Evolutionary conservation across 495 filamentous ascomycete genomes (phyloP), one percentile per base, ranked within the genome.

Genomic region (Aspergillus olivimuriae): DNA sequence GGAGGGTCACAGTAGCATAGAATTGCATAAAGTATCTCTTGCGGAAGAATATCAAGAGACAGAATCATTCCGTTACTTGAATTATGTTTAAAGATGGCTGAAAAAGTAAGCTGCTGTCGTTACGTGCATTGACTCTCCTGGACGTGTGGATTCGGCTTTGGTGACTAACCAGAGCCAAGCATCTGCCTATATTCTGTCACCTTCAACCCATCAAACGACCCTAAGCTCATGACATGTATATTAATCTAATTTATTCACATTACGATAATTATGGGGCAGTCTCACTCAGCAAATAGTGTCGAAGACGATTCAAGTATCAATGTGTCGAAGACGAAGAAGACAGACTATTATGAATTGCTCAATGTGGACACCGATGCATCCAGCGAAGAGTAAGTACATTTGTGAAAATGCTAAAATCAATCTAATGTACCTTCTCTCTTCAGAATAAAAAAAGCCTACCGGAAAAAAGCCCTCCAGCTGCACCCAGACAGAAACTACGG

Each of bases 401-500:
- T n/a, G n/a, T n/a, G n/a, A n/a, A n/a, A n/a, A n/a, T n/a, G n/a
- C n/a, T n/a, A n/a, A n/a, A n/a, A n/a, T n/a, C n/a, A n/a, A n/a
- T n/a, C n/a, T n/a, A n/a, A n/a, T n/a, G n/a, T n/a, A n/a, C n/a
- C n/a, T n/a, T n/a, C n/a, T n/a, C n/a, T n/a, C n/a, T n/a, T n/a
- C 48, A 95, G 89, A 39, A 90, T 99, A 51, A 94, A 94, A 55
- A 94, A 89, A 47, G 89, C 90, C 9, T 99, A 97, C 60, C 78
- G 86, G 47, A 81, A 66, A 46, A 97, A 89, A 61, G 92, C 92
- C 2, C 77, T 99, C 22, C 89, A 95, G 58, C 69, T 95, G 3
- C 92, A 99, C 60, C 92, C 92, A 2, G 92, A 99, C 61, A 84
- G 91, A 49, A 99, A 99, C 63, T 87, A 81, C 62, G 86, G 84